Conservation (phyloP, 2,329 filamentous ascomycete species). For the Ascocoryne sarcoides region DNA sequence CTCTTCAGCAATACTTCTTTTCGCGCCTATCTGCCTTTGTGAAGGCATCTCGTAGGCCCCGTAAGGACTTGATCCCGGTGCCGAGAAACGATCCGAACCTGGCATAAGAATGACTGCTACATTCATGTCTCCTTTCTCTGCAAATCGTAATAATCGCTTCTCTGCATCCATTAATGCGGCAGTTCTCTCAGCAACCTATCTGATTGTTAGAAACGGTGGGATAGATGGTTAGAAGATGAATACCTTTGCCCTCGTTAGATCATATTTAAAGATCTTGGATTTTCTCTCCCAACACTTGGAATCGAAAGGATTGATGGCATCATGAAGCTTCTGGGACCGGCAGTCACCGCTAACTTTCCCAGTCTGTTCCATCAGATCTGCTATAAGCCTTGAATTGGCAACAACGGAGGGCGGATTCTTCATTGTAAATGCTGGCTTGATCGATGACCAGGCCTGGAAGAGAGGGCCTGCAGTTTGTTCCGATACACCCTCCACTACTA, state of each 20-base stretch:
- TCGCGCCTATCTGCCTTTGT: conserved; percentile 12
- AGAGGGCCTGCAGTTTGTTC: conserved; percentile 34
- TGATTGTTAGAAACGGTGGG: too few species aligned
- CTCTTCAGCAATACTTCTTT: conserved; percentile 22
- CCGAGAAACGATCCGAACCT: conserved; percentile 15
- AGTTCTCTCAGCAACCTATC: too few species aligned
- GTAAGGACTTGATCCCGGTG: conserved; percentile 18
- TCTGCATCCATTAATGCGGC: conserved; percentile 16
- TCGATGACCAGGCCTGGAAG: conserved; percentile 33
- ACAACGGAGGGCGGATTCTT: conserved; percentile 34
- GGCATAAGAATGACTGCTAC: conserved; percentile 25
- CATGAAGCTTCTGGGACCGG: conserved; percentile 12
- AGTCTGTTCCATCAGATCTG: conserved; percentile 23
- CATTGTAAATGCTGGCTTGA: conserved; percentile 41
- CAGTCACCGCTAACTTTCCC: conserved; percentile 17
- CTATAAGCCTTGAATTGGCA: conserved; percentile 25
- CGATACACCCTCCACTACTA: conserved; percentile 50
- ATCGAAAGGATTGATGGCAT: conserved; percentile 24
- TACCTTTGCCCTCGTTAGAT: conserved; percentile 22
- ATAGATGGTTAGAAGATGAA: too few species aligned
- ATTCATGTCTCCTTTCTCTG: conserved; percentile 23
- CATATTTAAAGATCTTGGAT: conserved; percentile 20
- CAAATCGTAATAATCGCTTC: conserved; percentile 20
- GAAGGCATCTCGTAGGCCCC: conserved; percentile 22
- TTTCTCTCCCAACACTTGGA: conserved; percentile 30